These are phyloP conservation scores for Yamadazyma olivae DNA, from an alignment of 805 yeast species.

Conservation along the genomic window DNA sequence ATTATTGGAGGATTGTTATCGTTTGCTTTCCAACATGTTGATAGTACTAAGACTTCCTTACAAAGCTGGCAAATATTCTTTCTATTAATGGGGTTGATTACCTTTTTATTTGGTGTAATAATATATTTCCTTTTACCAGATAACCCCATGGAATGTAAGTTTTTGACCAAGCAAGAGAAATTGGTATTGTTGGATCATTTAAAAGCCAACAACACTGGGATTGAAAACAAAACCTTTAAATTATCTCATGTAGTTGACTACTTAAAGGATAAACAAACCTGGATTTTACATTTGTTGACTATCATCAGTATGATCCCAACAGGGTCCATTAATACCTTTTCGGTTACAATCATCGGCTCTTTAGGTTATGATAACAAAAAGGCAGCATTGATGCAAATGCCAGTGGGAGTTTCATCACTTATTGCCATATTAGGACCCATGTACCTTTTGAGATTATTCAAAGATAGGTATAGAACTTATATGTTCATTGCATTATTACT, in stretches of 20 bases:
- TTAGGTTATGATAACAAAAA: constrained; percentile 46
- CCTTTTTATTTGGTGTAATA: constrained; percentile 46
- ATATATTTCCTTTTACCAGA: constrained; percentile 48
- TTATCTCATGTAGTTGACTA: constrained; percentile 33
- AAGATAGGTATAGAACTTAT: constrained; percentile 21
- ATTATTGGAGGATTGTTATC: constrained; percentile 44
- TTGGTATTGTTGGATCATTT: constrained; percentile 41
- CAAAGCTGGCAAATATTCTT: constrained; percentile 62
- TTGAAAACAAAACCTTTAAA: constrained; percentile 47
- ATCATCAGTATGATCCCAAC: constrained; percentile 47
- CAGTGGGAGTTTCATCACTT: constrained; percentile 51
- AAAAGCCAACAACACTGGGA: constrained; percentile 49
- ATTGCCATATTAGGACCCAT: constrained; percentile 29
- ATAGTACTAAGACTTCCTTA: constrained; percentile 27
- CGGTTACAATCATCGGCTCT: constrained; percentile 49
- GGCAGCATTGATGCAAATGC: constrained; percentile 53
- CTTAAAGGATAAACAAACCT: constrained; percentile 45
- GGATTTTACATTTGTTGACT: constrained; percentile 47
- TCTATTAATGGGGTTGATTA: constrained; percentile 52
- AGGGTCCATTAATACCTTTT: constrained; percentile 52
- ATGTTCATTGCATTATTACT: constrained; percentile 30
- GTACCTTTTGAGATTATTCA: constrained; percentile 22
- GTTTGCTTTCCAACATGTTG: constrained; percentile 53
- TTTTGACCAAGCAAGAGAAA: constrained; percentile 42
- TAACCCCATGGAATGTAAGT: constrained; percentile 37